Percentiles rank a stretch among this genome's conserved stretches.
phyloP scores from a whole-genome alignment of 805 yeast genomes.

The Saccharomycopsis guyanensis region DNA sequence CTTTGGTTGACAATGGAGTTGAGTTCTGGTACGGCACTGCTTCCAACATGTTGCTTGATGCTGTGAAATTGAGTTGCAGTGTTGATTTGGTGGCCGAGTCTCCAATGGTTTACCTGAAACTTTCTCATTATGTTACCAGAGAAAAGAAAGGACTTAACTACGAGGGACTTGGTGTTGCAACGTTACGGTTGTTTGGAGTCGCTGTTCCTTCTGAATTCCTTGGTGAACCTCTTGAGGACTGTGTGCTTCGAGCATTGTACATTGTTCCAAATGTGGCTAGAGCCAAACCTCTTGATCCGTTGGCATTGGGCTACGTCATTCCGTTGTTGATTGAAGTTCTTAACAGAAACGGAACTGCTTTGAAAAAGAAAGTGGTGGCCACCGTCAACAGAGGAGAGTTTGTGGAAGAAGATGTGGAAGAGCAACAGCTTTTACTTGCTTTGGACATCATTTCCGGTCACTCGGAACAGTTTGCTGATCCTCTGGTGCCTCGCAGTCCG shows the following conservation, averaged over 20 bases:
- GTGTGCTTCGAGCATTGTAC: conserved; percentile 63
- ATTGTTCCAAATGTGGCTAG: conserved; percentile 67
- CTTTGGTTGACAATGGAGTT: conserved; percentile 59
- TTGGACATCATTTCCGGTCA: conserved; percentile 67
- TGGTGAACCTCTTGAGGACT: conserved; percentile 45
- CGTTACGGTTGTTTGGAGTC: conserved; percentile 48
- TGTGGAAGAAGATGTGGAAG: conserved; percentile 78
- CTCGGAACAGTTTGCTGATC: conserved; percentile 59
- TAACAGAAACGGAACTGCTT: conserved; percentile 46
- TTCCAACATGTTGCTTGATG: conserved; percentile 38
- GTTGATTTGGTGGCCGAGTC: conserved; percentile 34
- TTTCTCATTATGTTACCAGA: conserved; percentile 43
- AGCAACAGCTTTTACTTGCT: conserved; percentile 74
- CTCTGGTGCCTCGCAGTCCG: conserved; percentile 58
- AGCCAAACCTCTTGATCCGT: conserved; percentile 60
- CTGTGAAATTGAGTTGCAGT: conserved; percentile 22
- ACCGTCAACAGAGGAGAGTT: conserved; percentile 53
- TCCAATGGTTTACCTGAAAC: conserved; percentile 45
- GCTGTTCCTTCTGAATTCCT: conserved; percentile 37
- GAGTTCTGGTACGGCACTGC: conserved; percentile 68
- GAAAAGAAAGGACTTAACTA: conserved; percentile 37
- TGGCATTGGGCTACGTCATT: conserved; percentile 62
- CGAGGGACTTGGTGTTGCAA: conserved; percentile 59
- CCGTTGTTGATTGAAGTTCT: conserved; percentile 69
- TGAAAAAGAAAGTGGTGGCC: conserved; percentile 35